Evolutionary conservation across 2,329 filamentous ascomycete genomes (phyloP).

Genomic region (Penicillium polonicum): DNA sequence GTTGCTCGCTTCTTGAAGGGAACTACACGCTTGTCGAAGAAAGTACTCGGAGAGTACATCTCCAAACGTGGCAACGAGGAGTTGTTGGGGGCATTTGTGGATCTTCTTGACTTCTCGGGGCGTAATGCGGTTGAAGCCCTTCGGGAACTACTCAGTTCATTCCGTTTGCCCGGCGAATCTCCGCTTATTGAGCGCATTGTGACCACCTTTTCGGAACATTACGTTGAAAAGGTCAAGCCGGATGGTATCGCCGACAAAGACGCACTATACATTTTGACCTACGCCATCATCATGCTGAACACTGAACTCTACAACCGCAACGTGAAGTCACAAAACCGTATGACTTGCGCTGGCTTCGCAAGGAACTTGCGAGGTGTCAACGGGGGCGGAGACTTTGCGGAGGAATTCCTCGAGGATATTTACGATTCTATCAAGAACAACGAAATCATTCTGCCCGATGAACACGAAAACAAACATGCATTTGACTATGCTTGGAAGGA

Average conservation of each 20-base stretch:
- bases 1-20: constrained; percentile 86
- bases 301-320: constrained; percentile 97
- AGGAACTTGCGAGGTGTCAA: constrained; percentile 91
- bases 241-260: constrained; percentile 81
- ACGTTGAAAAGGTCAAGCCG: constrained; percentile 67
- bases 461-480: constrained; percentile 93
- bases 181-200: constrained; percentile 91
- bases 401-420: constrained; percentile 79
- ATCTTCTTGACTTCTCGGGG: constrained; percentile 80
- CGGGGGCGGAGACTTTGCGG: constrained; percentile 75
- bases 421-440: constrained; percentile 88
- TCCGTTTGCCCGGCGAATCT: constrained; percentile 91
- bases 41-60: constrained; percentile 84
- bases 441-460: constrained; percentile 94
- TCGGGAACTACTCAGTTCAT: constrained; percentile 80
- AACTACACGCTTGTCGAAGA: constrained; percentile 86
- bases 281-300: constrained; percentile 96
- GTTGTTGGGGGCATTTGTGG: constrained; percentile 81
- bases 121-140: constrained; percentile 90
- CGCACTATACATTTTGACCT: constrained; percentile 84
- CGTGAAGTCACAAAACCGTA: constrained; percentile 70
- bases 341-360: constrained; percentile 79
- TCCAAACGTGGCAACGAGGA: constrained; percentile 86
- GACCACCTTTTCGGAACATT: constrained; percentile 81
- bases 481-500: constrained; percentile 99